These are phyloP conservation scores for Pueraria montana DNA, from an alignment of 306 rosid genomes.

Conservation along the genomic window DNA sequence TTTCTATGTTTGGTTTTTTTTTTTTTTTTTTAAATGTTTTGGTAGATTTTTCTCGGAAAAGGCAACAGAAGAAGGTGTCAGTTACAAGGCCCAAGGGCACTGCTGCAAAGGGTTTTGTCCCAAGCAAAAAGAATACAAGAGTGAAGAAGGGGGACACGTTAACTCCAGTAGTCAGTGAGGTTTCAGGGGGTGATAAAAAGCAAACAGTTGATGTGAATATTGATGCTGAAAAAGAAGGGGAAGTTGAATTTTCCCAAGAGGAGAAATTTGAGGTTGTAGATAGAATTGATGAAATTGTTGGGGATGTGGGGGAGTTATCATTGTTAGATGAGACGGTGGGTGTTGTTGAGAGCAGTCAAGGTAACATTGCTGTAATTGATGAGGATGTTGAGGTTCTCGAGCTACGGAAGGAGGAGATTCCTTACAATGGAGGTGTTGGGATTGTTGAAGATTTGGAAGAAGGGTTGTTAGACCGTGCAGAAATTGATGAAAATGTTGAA, in stretches of 20 bases:
- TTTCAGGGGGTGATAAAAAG: constrained; percentile 42
- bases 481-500: constrained; percentile 30
- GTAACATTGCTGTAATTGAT: constrained; percentile 40
- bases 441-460: constrained; percentile 45
- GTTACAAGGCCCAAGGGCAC: constrained; percentile 61
- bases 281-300: constrained; percentile 47
- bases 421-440: constrained; percentile 46
- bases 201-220: constrained; percentile 35
- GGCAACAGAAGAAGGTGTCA: constrained; percentile 64
- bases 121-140: constrained; percentile 55
- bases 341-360: constrained; percentile 46
- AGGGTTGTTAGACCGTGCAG: constrained; percentile 11
- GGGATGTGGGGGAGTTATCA: constrained; percentile 51
- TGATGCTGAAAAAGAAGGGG: constrained; percentile 48
- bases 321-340: constrained; percentile 42
- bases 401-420: constrained; percentile 38
- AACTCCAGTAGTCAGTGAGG: constrained; percentile 61
- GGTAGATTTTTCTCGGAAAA: constrained; percentile 75
- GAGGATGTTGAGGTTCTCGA: constrained; percentile 48
- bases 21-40: constrained; percentile 28
- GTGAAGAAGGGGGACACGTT: constrained; percentile 57
- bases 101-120: constrained; percentile 66
- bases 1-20: constrained; percentile 25
- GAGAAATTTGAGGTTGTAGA: constrained; percentile 53
- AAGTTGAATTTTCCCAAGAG: constrained; percentile 50